These are phyloP conservation scores for Juglanconis juglandina DNA, from an alignment of 2,329 filamentous ascomycete species.

Conservation along the genomic window DNA sequence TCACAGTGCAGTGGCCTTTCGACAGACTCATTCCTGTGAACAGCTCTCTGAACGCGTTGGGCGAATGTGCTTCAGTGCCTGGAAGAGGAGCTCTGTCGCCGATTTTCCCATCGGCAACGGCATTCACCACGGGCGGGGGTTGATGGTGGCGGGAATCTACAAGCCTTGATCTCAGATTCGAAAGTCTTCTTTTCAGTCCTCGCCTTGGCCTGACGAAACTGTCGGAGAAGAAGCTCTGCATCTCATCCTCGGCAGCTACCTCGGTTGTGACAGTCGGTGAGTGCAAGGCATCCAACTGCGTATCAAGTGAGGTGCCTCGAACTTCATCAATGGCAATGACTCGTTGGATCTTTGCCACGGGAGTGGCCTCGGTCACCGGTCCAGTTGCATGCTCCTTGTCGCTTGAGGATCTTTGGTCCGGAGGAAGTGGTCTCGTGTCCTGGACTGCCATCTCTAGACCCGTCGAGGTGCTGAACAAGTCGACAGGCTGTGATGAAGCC, in stretches of 20 bases:
- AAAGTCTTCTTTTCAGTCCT: conserved; percentile 24
- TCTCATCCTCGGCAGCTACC: conserved; percentile 3
- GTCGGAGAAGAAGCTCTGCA: conserved; percentile 21
- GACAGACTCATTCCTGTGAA: background rate
- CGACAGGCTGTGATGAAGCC: conserved; percentile 3
- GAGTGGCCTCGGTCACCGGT: background rate
- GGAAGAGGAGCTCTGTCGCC: background rate
- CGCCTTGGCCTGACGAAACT: conserved; percentile 16
- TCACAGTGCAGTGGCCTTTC: background rate
- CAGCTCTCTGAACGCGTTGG: background rate
- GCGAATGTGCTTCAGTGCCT: background rate
- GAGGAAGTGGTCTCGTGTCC: background rate
- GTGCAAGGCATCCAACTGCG: conserved; percentile 9
- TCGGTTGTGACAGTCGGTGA: background rate
- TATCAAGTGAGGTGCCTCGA: conserved; percentile 12
- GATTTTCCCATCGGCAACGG: background rate
- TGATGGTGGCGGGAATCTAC: conserved; percentile 19
- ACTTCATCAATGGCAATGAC: background rate
- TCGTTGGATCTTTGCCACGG: conserved; percentile 3
- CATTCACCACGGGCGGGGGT: background rate
- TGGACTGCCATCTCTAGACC: background rate
- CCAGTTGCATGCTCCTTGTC: background rate
- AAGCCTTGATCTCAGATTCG: conserved; percentile 23
- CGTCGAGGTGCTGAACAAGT: conserved; percentile 10
- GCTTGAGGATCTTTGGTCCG: background rate